Evolutionary conservation across 176 grass and related monocot genomes (phyloP).

Genomic region (Dendrocalamus sinicus): DNA sequence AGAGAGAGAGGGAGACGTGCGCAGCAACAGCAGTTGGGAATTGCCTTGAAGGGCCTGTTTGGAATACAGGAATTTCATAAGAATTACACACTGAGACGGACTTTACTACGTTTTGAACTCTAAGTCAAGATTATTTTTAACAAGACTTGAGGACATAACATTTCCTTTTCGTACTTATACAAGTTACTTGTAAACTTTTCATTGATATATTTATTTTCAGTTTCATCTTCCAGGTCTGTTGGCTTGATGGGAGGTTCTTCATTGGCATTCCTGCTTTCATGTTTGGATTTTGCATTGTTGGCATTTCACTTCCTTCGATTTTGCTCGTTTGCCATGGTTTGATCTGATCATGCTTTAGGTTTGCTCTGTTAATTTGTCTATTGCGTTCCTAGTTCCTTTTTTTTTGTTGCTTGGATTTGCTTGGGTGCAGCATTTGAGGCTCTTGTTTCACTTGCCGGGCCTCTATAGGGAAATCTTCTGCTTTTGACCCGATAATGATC

Average conservation of each 20-base stretch:
- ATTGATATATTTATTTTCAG: conserved; percentile 11
- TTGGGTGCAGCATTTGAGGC: not conserved
- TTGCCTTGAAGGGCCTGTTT: not conserved
- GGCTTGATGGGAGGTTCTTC: not conserved
- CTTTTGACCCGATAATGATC: not conserved
- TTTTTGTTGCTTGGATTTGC: conserved; percentile 13
- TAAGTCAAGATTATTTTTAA: no score
- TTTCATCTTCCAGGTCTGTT: conserved; percentile 4
- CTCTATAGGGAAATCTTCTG: not conserved
- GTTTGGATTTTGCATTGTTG: not conserved
- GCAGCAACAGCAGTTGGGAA: not conserved
- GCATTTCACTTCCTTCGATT: no score
- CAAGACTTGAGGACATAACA: conserved; percentile 24
- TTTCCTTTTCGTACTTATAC: not conserved
- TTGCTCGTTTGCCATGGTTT: no score
- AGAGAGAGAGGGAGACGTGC: no score
- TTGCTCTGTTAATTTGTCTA: not conserved
- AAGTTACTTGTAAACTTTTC: not conserved
- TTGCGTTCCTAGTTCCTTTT: not conserved
- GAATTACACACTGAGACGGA: no score
- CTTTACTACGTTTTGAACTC: no score
- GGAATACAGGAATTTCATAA: not conserved
- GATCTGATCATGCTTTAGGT: not conserved
- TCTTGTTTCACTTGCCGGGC: not conserved
- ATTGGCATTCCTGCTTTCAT: conserved; percentile 12